Percentiles rank a stretch among this genome's conserved stretches.
phyloP scores from a whole-genome alignment of 257 asterid genomes.

The Solanum pinnatisectum region DNA sequence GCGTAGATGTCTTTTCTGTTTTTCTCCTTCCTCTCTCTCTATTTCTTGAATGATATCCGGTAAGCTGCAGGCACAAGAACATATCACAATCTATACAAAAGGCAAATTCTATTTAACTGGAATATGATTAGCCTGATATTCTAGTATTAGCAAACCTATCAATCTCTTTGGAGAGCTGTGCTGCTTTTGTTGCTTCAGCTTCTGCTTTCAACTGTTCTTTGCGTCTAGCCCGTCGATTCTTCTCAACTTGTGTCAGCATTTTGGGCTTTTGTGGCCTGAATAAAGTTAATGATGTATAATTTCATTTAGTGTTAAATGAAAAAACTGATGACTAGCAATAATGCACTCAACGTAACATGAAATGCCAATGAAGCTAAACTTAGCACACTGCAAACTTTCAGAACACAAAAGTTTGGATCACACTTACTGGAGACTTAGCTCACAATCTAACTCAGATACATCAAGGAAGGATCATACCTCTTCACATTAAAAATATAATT shows the following conservation, averaged over 20 bases:
- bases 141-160: conserved; percentile 34
- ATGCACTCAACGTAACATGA: neutral
- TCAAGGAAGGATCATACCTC: neutral
- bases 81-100: neutral
- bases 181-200: conserved; percentile 42
- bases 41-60: conserved; percentile 63
- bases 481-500: neutral
- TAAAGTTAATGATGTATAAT: neutral
- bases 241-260: conserved; percentile 61
- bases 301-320: neutral
- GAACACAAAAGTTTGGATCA: neutral
- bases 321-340: neutral
- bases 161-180: conserved; percentile 53
- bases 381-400: neutral
- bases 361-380: neutral
- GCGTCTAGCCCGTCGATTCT: conserved; percentile 64
- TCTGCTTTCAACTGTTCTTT: conserved; percentile 59
- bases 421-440: neutral
- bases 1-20: conserved; percentile 6
- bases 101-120: neutral
- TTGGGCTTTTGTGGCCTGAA: conserved; percentile 49
- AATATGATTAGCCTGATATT: neutral
- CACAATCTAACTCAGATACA: neutral
- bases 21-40: conserved; percentile 30
- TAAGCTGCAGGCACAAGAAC: conserved; percentile 30